These are phyloP conservation scores for Kuraishia cidri DNA, from an alignment of 805 yeast genomes.

Conservation along the genomic window DNA sequence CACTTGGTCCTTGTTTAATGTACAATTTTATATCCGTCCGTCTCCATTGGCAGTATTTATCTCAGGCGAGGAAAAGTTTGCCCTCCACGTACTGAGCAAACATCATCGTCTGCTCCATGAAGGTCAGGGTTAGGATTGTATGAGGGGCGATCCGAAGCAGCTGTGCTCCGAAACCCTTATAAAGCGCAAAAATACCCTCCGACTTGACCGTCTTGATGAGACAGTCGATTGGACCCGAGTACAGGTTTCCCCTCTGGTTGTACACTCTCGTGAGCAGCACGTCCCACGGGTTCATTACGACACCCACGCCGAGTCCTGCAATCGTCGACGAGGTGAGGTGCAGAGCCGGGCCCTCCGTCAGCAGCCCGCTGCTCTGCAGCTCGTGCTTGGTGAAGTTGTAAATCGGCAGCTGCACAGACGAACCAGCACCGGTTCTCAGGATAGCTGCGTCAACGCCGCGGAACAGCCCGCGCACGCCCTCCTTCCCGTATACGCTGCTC, in stretches of 20 bases:
- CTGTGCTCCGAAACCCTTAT: constrained; percentile 95
- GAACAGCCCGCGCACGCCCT: constrained; percentile 73
- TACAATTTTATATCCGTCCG: too few relatives aligned
- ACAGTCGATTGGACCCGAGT: constrained; percentile 86
- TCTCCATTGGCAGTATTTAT: too few relatives aligned
- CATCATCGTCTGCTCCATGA: constrained; percentile 93
- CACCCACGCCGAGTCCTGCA: constrained; percentile 88
- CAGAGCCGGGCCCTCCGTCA: constrained; percentile 55
- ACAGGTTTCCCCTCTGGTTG: constrained; percentile 85
- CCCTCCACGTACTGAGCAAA: constrained; percentile 34
- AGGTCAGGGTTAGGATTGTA: constrained; percentile 79
- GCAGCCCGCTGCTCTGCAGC: constrained; percentile 40
- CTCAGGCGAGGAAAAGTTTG: too few relatives aligned
- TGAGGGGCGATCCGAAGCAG: constrained; percentile 91
- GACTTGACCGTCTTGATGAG: constrained; percentile 66
- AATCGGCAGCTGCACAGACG: constrained; percentile 89
- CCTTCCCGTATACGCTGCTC: constrained; percentile 45
- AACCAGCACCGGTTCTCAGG: constrained; percentile 91
- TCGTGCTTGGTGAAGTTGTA: constrained; percentile 70
- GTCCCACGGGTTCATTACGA: constrained; percentile 98
- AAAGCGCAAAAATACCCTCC: constrained; percentile 83
- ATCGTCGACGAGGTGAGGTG: constrained; percentile 68
- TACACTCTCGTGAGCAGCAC: constrained; percentile 91
- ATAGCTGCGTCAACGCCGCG: constrained; percentile 95
- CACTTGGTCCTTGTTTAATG: too few relatives aligned